Percentiles rank a stretch among this genome's conserved stretches.
phyloP scores from a whole-genome alignment of 208 protist genomes.

The Leptomonas pyrrhocoris region DNA sequence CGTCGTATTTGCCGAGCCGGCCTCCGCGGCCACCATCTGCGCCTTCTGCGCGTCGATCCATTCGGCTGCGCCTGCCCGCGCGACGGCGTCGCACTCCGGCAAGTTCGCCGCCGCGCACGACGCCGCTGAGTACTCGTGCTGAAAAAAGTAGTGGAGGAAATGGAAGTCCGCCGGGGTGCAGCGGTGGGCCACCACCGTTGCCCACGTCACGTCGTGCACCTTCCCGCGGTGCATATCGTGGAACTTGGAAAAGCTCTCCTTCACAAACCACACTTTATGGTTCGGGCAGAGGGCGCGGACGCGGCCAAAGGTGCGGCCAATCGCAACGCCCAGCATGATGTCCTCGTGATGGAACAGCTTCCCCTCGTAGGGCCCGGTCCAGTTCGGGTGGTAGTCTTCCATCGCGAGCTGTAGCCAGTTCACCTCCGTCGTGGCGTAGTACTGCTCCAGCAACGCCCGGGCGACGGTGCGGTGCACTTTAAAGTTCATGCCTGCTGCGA shows the following conservation, averaged over 20 bases:
- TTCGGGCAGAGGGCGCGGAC: not conserved
- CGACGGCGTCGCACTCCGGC: not conserved
- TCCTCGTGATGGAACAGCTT: constrained; percentile 9
- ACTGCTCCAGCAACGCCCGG: constrained; percentile 4
- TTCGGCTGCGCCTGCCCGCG: constrained; percentile 1
- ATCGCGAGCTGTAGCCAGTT: not conserved
- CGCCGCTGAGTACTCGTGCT: not conserved
- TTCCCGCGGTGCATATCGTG: constrained; percentile 17
- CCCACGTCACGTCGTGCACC: constrained; percentile 11
- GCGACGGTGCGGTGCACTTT: constrained; percentile 13
- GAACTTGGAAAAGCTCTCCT: constrained; percentile 4
- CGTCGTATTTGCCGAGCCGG: too few relatives aligned
- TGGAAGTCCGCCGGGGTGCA: constrained; percentile 10
- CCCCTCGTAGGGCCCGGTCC: not conserved
- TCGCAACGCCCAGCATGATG: not conserved
- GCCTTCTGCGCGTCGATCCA: too few relatives aligned
- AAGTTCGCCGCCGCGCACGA: not conserved
- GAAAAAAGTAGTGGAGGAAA: constrained; percentile 23
- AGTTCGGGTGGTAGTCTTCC: not conserved
- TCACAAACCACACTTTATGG: not conserved
- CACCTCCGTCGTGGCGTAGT: too few relatives aligned
- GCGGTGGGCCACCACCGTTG: constrained; percentile 26
- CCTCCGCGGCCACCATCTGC: too few relatives aligned
- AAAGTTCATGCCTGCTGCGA: constrained; percentile 19
- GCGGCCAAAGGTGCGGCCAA: not conserved